These are phyloP conservation scores for Flaveria bidentis DNA, from an alignment of 129 eudicot genomes.

Conservation along the genomic window DNA sequence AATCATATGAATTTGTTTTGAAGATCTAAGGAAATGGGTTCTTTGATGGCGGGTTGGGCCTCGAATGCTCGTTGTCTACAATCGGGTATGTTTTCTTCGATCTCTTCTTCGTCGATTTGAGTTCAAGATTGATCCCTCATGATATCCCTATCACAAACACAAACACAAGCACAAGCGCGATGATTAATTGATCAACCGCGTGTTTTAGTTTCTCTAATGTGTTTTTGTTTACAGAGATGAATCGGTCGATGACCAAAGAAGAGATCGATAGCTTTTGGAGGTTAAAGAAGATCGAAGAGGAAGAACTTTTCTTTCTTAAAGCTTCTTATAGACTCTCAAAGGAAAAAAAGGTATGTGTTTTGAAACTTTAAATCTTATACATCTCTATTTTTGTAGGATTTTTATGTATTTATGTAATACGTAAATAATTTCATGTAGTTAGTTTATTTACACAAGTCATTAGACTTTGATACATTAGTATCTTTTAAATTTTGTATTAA, in stretches of 20 bases:
- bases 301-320: constrained; percentile 44
- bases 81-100: constrained; percentile 22
- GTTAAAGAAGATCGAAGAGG: constrained; percentile 42
- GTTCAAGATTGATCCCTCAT: neutral
- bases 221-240: constrained; percentile 27
- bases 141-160: neutral
- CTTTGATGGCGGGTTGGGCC: constrained; percentile 59
- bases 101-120: neutral
- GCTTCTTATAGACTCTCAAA: constrained; percentile 37
- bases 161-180: neutral
- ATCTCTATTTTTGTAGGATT: neutral
- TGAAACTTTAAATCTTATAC: neutral
- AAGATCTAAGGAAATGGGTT: constrained; percentile 43
- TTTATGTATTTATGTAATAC: neutral
- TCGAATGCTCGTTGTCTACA: constrained; percentile 36
- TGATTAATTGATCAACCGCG: neutral
- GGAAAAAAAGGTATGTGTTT: constrained; percentile 29
- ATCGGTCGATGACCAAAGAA: constrained; percentile 44
- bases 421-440: neutral
- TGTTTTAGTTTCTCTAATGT: neutral
- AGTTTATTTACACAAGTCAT: neutral
- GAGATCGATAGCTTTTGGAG: constrained; percentile 50
- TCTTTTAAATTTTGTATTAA: too few species aligned
- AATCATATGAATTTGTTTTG: neutral
- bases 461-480: too few species aligned